Percentiles rank a stretch among this genome's conserved stretches.
Evolutionary conservation across 1,284 basidiomycete species (phyloP).

Genomic region (Fomitopsis betulina): DNA sequence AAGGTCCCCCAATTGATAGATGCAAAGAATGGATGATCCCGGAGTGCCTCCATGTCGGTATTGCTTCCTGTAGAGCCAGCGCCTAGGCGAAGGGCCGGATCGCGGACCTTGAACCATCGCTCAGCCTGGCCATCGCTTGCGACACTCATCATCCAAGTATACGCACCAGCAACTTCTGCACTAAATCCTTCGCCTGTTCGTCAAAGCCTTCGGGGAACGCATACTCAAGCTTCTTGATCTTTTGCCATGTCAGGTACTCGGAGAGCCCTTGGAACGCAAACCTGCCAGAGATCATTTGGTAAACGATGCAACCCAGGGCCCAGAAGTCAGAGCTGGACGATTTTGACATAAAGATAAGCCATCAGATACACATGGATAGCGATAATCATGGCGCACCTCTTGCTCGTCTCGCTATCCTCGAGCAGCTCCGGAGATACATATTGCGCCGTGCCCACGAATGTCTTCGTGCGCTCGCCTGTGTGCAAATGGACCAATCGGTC

Average conservation of each 20-base stretch:
- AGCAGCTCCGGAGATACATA: conserved; percentile 95
- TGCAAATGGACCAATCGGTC: conserved; percentile 16
- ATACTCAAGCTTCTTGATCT: conserved; percentile 74
- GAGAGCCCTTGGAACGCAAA: conserved; percentile 89
- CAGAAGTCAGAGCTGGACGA: conserved; percentile 85
- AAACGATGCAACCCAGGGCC: conserved; percentile 95
- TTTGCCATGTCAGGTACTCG: conserved; percentile 81
- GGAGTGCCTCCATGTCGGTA: conserved; percentile 56
- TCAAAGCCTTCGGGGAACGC: conserved; percentile 73
- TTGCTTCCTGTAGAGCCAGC: conserved; percentile 45
- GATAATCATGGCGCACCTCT: conserved; percentile 41
- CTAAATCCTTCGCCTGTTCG: conserved; percentile 61
- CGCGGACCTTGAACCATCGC: conserved; percentile 46
- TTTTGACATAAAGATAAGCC: conserved; percentile 12
- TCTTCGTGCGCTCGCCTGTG: conserved; percentile 55
- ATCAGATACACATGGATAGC: conserved; percentile 1
- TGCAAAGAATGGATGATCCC: conserved; percentile 74
- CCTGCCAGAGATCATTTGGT: conserved; percentile 92
- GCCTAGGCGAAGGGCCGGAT: conserved; percentile 70
- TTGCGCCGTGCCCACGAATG: conserved; percentile 96
- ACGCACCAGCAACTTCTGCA: conserved; percentile 59
- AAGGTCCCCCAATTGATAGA: conserved; percentile 67
- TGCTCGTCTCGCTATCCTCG: conserved; percentile 68
- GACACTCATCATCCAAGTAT: conserved; percentile 1
- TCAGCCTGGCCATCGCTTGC: conserved; percentile 2